A percentile compares a stretch with the other conserved stretches of the same genome.
Evolutionary conservation across 371 early-diverging fungal species (phyloP).

Genomic region (Encephalitozoon cuniculi): DNA sequence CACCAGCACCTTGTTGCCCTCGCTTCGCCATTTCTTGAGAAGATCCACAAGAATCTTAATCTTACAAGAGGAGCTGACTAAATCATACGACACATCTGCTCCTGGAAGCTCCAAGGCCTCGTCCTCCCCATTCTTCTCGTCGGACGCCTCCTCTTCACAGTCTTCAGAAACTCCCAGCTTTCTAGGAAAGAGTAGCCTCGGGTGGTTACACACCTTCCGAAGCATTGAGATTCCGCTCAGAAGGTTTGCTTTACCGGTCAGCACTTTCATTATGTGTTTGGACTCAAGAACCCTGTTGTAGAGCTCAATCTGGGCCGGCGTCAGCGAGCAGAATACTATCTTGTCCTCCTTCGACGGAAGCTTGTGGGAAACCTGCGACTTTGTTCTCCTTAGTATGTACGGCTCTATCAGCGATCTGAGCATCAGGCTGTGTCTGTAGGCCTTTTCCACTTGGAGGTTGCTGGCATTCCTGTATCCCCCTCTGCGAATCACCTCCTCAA

Average conservation of each 20-base stretch:
- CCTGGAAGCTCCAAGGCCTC: slow-evolving; percentile 49
- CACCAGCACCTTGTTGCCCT: slow-evolving; percentile 75
- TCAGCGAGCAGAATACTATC: slow-evolving; percentile 78
- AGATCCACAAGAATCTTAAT: slow-evolving; percentile 62
- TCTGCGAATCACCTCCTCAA: slow-evolving; percentile 69
- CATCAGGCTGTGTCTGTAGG: slow-evolving; percentile 76
- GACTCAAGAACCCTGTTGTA: slow-evolving; percentile 71
- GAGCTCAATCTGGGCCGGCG: slow-evolving; percentile 66
- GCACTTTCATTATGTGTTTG: slow-evolving; percentile 67
- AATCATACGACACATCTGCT: slow-evolving; percentile 77
- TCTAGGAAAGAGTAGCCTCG: slow-evolving; percentile 62
- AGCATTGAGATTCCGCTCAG: slow-evolving; percentile 80
- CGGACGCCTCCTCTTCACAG: slow-evolving; percentile 35
- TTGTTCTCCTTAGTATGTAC: slow-evolving; percentile 79
- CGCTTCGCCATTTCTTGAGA: slow-evolving; percentile 72
- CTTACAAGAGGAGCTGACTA: neutral
- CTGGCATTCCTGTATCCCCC: slow-evolving; percentile 82
- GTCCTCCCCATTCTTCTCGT: slow-evolving; percentile 62
- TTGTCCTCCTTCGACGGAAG: slow-evolving; percentile 83
- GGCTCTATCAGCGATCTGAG: slow-evolving; percentile 81
- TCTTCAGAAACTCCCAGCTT: neutral
- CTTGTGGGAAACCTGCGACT: slow-evolving; percentile 77
- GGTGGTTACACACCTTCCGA: slow-evolving; percentile 91
- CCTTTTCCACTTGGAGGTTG: slow-evolving; percentile 74
- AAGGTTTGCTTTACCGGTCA: slow-evolving; percentile 72